phyloP scores from a whole-genome alignment of 1,284 basidiomycete species.

The Sanghuangporus weigelae region DNA sequence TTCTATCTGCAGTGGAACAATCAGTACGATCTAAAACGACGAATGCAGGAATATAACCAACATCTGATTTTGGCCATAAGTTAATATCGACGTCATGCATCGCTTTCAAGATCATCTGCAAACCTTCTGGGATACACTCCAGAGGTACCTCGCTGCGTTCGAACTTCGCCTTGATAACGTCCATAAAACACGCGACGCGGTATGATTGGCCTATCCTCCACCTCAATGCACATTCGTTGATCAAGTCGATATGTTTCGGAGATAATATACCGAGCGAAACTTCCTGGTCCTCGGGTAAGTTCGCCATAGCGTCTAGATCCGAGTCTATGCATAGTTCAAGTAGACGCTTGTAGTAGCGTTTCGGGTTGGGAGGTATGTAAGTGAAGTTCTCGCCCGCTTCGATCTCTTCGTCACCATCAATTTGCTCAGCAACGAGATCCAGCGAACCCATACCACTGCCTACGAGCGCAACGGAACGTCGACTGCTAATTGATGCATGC shows the following conservation, averaged over 20 bases:
- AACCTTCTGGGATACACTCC: conserved; percentile 90
- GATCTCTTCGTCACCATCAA: conserved; percentile 62
- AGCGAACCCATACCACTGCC: conserved; percentile 21
- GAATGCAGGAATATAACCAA: conserved; percentile 36
- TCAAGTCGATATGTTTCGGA: conserved; percentile 70
- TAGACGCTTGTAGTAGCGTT: conserved; percentile 79
- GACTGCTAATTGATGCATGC: conserved; percentile 58
- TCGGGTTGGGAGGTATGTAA: conserved; percentile 88
- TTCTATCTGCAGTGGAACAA: conserved; percentile 36
- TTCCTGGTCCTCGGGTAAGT: conserved; percentile 88
- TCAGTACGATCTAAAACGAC: not conserved
- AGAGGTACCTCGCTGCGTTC: conserved; percentile 89
- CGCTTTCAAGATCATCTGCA: conserved; percentile 68
- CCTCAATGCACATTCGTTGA: conserved; percentile 82
- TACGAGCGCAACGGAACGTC: conserved; percentile 43
- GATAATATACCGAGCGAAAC: conserved; percentile 95
- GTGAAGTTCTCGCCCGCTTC: conserved; percentile 72
- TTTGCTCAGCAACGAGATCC: conserved; percentile 37
- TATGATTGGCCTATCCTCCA: conserved; percentile 88
- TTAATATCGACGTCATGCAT: conserved; percentile 67
- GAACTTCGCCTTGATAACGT: conserved; percentile 84
- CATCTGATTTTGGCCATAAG: conserved; percentile 79
- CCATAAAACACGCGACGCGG: conserved; percentile 77
- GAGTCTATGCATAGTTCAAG: conserved; percentile 80
- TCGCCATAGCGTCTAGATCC: conserved; percentile 88